Conservation (phyloP, 768 basidiomycete species). For the Pleurotus sapidus region DNA sequence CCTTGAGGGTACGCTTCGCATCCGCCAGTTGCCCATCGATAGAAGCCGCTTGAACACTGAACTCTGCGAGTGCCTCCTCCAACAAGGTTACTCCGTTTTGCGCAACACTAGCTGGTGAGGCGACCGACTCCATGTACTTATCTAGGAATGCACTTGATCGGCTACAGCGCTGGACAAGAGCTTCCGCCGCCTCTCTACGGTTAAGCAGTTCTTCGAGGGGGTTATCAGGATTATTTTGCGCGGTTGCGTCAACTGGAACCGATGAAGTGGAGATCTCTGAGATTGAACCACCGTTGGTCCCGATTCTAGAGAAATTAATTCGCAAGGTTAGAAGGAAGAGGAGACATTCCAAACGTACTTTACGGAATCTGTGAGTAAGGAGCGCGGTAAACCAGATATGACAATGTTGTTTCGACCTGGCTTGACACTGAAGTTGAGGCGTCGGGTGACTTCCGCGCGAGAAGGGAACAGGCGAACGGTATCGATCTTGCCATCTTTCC, state of each 20-base stretch:
- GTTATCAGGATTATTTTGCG: not conserved
- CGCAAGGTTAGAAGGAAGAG: not conserved
- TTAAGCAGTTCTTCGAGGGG: not conserved
- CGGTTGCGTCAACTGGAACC: not conserved
- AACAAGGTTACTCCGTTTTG: not conserved
- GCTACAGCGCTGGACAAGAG: too few relatives aligned
- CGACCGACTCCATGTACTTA: too few relatives aligned
- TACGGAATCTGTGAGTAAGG: slow-evolving; percentile 14
- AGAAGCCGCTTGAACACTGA: not conserved
- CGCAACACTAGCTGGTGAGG: too few relatives aligned
- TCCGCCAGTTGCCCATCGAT: not conserved
- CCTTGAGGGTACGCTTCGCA: not conserved
- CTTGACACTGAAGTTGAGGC: slow-evolving; percentile 25
- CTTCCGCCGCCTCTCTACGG: not conserved
- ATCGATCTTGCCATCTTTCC: slow-evolving; percentile 26
- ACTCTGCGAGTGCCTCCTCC: not conserved
- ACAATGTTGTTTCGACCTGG: slow-evolving; percentile 29
- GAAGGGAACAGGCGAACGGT: slow-evolving; percentile 31
- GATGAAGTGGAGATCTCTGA: not conserved
- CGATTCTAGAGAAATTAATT: too few relatives aligned
- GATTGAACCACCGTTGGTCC: too few relatives aligned
- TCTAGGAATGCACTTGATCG: too few relatives aligned
- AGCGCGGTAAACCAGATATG: slow-evolving; percentile 28
- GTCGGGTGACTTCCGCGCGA: slow-evolving; percentile 30
- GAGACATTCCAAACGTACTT: not conserved